A percentile compares a stretch with the other conserved stretches of the same genome.
phyloP scores from a whole-genome alignment of 352 stramenopile species.

The Globisporangium uncinulatum region DNA sequence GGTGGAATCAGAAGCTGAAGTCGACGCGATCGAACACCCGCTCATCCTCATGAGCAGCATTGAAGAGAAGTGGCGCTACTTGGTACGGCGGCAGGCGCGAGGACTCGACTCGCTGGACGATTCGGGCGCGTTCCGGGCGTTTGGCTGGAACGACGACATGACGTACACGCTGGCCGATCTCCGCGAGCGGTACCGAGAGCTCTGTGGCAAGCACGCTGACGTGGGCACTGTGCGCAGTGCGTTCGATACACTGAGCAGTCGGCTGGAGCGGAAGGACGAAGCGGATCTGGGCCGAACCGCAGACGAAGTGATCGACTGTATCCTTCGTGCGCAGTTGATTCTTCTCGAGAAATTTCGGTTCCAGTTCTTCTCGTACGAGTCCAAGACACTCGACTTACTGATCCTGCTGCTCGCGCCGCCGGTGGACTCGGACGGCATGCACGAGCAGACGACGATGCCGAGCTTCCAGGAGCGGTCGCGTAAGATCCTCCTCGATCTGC shows the following conservation, averaged over 20 bases:
- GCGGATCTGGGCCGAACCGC: constrained; percentile 43
- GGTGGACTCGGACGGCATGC: constrained; percentile 12
- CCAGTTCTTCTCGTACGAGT: constrained; percentile 79
- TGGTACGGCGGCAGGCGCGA: constrained; percentile 41
- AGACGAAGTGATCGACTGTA: constrained; percentile 63
- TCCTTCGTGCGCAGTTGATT: constrained; percentile 58
- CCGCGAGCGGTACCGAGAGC: constrained; percentile 51
- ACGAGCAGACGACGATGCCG: constrained; percentile 19
- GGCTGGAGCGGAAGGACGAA: constrained; percentile 49
- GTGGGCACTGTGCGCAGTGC: constrained; percentile 46
- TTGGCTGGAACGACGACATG: constrained; percentile 53
- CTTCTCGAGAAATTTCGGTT: constrained; percentile 68
- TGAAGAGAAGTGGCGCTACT: constrained; percentile 68
- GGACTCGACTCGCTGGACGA: constrained; percentile 40
- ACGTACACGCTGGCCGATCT: constrained; percentile 44
- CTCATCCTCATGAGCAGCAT: constrained; percentile 73
- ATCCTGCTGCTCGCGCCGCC: constrained; percentile 20
- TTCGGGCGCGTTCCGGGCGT: constrained; percentile 50
- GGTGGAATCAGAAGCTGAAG: constrained; percentile 38
- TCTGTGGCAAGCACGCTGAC: constrained; percentile 44
- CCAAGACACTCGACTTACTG: constrained; percentile 54
- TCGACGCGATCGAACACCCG: constrained; percentile 68
- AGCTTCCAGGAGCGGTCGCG: constrained; percentile 11
- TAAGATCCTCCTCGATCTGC: constrained; percentile 25
- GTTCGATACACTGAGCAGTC: constrained; percentile 50